These are phyloP conservation scores for Schizosaccharomyces pombe DNA, from an alignment of 805 yeast genomes.

Conservation along the genomic window DNA sequence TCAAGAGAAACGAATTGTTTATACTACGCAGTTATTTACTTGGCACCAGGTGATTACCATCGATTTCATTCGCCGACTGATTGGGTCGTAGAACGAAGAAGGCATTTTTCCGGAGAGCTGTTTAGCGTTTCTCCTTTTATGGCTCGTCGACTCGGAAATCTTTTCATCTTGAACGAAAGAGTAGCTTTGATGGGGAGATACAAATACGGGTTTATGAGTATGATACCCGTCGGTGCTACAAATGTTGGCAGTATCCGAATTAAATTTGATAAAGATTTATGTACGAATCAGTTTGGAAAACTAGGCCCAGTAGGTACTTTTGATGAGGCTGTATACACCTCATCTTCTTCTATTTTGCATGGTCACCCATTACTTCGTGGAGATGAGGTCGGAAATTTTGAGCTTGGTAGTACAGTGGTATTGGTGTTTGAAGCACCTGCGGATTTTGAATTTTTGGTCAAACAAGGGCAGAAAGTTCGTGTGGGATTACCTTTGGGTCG, in stretches of 20 bases:
- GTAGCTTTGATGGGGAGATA: constrained; percentile 88
- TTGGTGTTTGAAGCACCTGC: constrained; percentile 88
- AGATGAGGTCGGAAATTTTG: constrained; percentile 91
- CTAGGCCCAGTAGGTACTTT: background rate
- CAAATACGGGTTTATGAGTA: constrained; percentile 90
- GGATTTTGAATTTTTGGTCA: constrained; percentile 43
- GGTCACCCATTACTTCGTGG: constrained; percentile 83
- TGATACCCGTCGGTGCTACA: constrained; percentile 99
- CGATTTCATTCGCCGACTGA: constrained; percentile 87
- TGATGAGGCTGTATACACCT: constrained; percentile 67
- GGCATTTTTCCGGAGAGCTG: constrained; percentile 88
- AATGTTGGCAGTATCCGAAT: constrained; percentile 88
- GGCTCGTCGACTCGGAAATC: constrained; percentile 63
- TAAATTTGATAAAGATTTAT: constrained; percentile 73
- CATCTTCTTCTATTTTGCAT: constrained; percentile 49
- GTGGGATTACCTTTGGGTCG: constrained; percentile 64
- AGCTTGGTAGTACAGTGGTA: constrained; percentile 90
- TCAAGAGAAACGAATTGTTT: constrained; percentile 29
- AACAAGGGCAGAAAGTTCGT: constrained; percentile 52
- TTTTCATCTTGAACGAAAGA: constrained; percentile 80
- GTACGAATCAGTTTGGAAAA: constrained; percentile 40
- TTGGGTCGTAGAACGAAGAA: constrained; percentile 84
- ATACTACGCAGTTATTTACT: constrained; percentile 72
- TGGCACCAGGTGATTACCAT: constrained; percentile 97
- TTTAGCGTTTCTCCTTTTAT: constrained; percentile 92